These are phyloP conservation scores for Rosa multiflora DNA, from an alignment of 306 rosid genomes.

Conservation along the genomic window DNA sequence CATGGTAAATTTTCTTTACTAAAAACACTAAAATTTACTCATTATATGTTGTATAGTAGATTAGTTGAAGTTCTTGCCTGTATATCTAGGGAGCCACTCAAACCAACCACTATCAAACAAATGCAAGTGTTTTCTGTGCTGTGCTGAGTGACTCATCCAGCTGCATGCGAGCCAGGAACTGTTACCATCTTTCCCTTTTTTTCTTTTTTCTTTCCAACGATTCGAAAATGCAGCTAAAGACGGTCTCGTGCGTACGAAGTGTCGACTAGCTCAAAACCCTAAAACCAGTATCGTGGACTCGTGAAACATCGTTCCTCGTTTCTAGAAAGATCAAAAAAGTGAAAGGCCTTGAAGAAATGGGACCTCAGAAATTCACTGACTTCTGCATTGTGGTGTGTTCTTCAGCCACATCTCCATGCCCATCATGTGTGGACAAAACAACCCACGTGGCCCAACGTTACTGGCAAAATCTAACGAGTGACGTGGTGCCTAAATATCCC, in stretches of 20 bases:
- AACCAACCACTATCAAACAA: not conserved
- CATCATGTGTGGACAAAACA: not conserved
- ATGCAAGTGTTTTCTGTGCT: not conserved
- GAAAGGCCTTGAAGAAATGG: not conserved
- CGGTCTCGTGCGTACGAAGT: not conserved
- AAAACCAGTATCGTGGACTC: not conserved
- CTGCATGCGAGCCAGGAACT: not conserved
- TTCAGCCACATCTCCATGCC: not conserved
- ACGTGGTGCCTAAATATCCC: conserved; percentile 26
- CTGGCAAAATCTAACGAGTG: not conserved
- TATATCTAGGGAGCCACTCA: not conserved
- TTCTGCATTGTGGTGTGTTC: not conserved
- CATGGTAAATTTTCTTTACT: not conserved
- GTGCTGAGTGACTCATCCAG: not conserved
- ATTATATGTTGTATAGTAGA: not conserved
- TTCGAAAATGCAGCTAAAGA: not conserved
- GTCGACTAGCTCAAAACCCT: not conserved
- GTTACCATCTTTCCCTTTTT: not conserved
- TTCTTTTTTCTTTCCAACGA: not conserved
- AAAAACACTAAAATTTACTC: not conserved
- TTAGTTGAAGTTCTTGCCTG: not conserved
- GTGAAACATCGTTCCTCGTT: not conserved
- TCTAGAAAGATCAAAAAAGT: not conserved
- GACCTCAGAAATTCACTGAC: not conserved
- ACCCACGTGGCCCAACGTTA: not conserved